Evolutionary conservation across 805 yeast genomes (phyloP), one percentile per base, ranked within the genome.

Genomic region (Debaryomyces maramus): DNA sequence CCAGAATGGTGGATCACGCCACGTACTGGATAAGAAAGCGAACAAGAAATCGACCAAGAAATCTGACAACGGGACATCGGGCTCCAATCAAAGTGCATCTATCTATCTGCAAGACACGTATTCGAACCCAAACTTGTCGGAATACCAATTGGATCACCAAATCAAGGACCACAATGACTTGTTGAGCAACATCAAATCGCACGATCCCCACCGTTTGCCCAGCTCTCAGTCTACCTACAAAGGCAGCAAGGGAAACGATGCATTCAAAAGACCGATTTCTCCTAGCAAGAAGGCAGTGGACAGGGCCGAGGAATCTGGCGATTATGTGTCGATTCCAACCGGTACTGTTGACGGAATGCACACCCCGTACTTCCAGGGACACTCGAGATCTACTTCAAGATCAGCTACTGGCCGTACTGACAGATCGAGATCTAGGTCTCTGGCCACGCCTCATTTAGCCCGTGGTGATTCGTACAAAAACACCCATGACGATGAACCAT

Each of bases 381-480:
- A 65, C 31, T 27, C 40, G 7, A 46, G 58, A 36, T 42, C 57
- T n/a, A 42, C 45, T 15, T 42, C 56, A 44, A 50, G 77, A 61
- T 46, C 67, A 16, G 67, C 62, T 29, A 48, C 62, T n/a, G 49
- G 58, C 6, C 33, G 44, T 3, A 36, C 54, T 3, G 46, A 48
- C 3, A 48, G 57, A 39, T 52, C 58, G 8, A 46, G 53, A 40
- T 48, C 53, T 1, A 47, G 64, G 27, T 56, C 68, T 9, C 43
- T 58, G 6, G 45, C 51, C 3, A 47, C 56, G 41, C 88, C 89
- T 1, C 87, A 83, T 60, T 67, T 85, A 51, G 90, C 91, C 2
- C 71, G 85, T 45, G 93, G 91, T 26, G 90, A 83, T 47, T 80
- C 89, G 1, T 84, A 84, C 55, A 85, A 82, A 51, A 75, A 77